These are phyloP conservation scores for Avicennia marina DNA, from an alignment of 257 asterid species.

Conservation along the genomic window DNA sequence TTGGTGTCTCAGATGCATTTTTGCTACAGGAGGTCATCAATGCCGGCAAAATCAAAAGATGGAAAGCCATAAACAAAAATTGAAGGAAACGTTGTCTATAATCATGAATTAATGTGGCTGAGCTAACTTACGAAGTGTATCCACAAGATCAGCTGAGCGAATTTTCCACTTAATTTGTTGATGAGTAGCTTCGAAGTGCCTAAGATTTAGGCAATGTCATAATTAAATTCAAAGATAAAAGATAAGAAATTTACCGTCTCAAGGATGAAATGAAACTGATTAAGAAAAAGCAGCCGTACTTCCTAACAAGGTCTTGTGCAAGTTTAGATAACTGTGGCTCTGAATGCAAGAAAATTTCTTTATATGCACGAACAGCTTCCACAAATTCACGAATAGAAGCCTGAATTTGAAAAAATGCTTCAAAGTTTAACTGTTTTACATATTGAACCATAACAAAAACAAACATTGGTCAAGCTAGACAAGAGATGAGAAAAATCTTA, in stretches of 20 bases:
- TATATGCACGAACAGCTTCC: slow-evolving; percentile 94
- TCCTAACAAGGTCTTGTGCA: slow-evolving; percentile 65
- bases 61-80: slow-evolving; percentile 1
- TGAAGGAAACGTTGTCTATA: not conserved
- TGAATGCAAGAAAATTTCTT: slow-evolving; percentile 81
- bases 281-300: slow-evolving; percentile 35
- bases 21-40: too few species aligned
- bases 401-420: slow-evolving; percentile 36
- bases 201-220: slow-evolving; percentile 24
- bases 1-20: too few species aligned
- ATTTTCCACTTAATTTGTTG: slow-evolving; percentile 57
- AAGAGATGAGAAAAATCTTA: too few species aligned
- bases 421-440: slow-evolving; percentile 1
- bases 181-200: slow-evolving; percentile 83
- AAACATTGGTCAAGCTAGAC: not conserved
- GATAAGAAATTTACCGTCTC: not conserved
- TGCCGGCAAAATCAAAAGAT: slow-evolving; percentile 5
- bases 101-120: slow-evolving; percentile 13
- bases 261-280: slow-evolving; percentile 10
- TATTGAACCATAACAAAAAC: slow-evolving; percentile 8
- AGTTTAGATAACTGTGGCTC: slow-evolving; percentile 84
- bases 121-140: slow-evolving; percentile 64
- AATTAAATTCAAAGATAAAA: slow-evolving; percentile 4
- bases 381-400: slow-evolving; percentile 85
- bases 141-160: slow-evolving; percentile 56